A percentile compares a stretch with the other conserved stretches of the same genome.
These are phyloP conservation scores for Populus deltoides DNA, from an alignment of 345 rosid genomes.

Conservation along the genomic window DNA sequence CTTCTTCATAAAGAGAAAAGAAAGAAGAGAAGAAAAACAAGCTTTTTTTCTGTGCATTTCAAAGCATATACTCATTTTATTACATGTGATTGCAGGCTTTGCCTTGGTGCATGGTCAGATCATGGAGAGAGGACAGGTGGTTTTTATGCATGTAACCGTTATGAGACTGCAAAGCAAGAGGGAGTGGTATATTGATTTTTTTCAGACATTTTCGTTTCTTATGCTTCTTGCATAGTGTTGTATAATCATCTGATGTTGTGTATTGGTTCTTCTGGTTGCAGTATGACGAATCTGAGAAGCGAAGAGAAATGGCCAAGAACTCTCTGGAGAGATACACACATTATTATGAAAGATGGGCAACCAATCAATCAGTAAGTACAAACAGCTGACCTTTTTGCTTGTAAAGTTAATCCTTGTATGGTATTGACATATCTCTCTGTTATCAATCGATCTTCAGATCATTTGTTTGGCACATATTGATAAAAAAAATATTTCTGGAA, in stretches of 20 bases:
- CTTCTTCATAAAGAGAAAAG: not conserved
- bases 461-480: not conserved
- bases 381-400: not conserved
- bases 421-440: not conserved
- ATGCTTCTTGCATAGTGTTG: not conserved
- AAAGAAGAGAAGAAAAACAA: not conserved
- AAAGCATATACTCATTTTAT: not conserved
- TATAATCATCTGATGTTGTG: constrained; percentile 2
- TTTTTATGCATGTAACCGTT: constrained; percentile 72
- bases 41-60: not conserved
- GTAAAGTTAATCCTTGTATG: not conserved
- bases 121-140: constrained; percentile 85
- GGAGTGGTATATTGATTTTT: constrained; percentile 56
- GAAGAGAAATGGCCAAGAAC: constrained; percentile 90
- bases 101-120: constrained; percentile 75
- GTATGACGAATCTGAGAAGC: constrained; percentile 76
- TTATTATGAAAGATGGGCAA: constrained; percentile 88
- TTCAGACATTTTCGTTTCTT: not conserved
- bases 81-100: constrained; percentile 52
- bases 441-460: not conserved
- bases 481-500: not conserved
- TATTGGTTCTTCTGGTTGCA: constrained; percentile 19
- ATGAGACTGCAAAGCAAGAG: constrained; percentile 84
- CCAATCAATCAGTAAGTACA: constrained; percentile 69
- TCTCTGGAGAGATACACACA: constrained; percentile 85